Percentiles rank a stretch among this genome's conserved stretches.
Evolutionary conservation across 2,329 filamentous ascomycete species (phyloP).

Genomic region (Bipolaris cookei): DNA sequence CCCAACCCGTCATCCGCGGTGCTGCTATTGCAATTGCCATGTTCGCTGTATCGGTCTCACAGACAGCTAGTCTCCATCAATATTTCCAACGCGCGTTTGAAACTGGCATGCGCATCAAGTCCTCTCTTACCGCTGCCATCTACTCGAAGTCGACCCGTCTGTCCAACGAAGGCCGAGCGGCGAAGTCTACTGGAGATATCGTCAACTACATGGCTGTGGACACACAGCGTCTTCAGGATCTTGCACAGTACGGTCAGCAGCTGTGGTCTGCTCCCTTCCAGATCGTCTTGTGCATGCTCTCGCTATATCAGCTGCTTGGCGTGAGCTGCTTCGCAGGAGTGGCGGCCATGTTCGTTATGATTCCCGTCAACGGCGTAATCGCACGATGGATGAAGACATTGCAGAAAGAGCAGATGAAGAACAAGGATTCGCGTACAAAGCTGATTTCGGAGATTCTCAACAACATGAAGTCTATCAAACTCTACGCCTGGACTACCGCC

Average conservation of each 20-base stretch:
- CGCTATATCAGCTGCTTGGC: constrained; percentile 92
- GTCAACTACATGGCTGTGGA: constrained; percentile 99
- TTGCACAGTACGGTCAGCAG: constrained; percentile 94
- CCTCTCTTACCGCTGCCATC: constrained; percentile 85
- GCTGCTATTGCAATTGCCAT: constrained; percentile 88
- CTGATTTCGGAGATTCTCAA: constrained; percentile 97
- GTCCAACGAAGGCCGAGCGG: constrained; percentile 87
- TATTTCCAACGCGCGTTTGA: constrained; percentile 97
- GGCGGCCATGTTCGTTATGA: constrained; percentile 95
- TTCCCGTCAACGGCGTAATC: constrained; percentile 91
- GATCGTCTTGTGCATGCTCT: constrained; percentile 93
- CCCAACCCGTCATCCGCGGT: constrained; percentile 81
- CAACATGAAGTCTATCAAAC: constrained; percentile 99
- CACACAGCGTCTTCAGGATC: constrained; percentile 90
- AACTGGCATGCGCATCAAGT: constrained; percentile 96
- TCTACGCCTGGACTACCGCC: constrained; percentile 95
- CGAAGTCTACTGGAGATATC: constrained; percentile 94
- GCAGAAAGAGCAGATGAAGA: constrained; percentile 98
- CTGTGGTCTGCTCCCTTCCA: constrained; percentile 97
- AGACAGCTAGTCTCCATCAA: constrained; percentile 92
- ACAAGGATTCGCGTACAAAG: constrained; percentile 91
- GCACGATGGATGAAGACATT: constrained; percentile 91
- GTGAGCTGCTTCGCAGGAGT: constrained; percentile 95
- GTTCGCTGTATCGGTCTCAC: constrained; percentile 84
- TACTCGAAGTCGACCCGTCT: constrained; percentile 89